Percentiles rank a stretch among this genome's conserved stretches.
Conservation (phyloP, 805 yeast genomes). For the Danielia reshetovae region DNA sequence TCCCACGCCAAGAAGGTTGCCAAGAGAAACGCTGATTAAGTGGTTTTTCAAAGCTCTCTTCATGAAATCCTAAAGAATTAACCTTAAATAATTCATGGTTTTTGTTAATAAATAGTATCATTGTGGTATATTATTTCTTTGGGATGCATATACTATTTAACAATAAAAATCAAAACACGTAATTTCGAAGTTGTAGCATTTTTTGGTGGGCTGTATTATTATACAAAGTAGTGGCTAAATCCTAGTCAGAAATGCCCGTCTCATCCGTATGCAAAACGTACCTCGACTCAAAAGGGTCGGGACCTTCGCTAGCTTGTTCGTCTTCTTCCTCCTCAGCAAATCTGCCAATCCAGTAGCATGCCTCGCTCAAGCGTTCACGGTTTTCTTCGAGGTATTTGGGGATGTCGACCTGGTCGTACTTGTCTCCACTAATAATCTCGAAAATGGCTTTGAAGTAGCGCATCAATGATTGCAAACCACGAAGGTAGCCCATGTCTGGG, state of each 20-base stretch:
- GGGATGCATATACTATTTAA: slow-evolving; percentile 22
- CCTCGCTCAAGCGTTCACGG: slow-evolving; percentile 1
- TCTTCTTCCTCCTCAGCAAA: slow-evolving; percentile 8
- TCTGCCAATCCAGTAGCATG: slow-evolving; percentile 10
- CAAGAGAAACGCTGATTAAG: slow-evolving; percentile 83
- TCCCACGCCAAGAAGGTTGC: slow-evolving; percentile 90
- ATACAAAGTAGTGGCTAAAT: too few relatives aligned
- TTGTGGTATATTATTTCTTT: slow-evolving; percentile 16
- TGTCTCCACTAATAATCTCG: slow-evolving; percentile 42
- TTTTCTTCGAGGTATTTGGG: slow-evolving; percentile 2
- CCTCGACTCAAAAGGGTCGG: slow-evolving; percentile 13
- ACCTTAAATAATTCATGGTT: slow-evolving; percentile 15
- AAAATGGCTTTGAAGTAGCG: slow-evolving; percentile 63
- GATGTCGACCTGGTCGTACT: slow-evolving; percentile 18
- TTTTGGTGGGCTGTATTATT: neutral
- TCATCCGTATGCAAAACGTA: slow-evolving; percentile 10
- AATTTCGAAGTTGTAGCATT: neutral
- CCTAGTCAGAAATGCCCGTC: slow-evolving; percentile 14
- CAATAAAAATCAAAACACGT: slow-evolving; percentile 16
- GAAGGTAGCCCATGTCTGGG: slow-evolving; percentile 79
- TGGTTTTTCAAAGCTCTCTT: slow-evolving; percentile 13
- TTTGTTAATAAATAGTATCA: slow-evolving; percentile 15
- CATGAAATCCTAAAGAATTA: slow-evolving; percentile 17
- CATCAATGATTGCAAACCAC: slow-evolving; percentile 75
- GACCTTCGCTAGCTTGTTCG: slow-evolving; percentile 1